Conservation (phyloP, 495 filamentous ascomycete species). For the Penicillium malachiteum region DNA sequence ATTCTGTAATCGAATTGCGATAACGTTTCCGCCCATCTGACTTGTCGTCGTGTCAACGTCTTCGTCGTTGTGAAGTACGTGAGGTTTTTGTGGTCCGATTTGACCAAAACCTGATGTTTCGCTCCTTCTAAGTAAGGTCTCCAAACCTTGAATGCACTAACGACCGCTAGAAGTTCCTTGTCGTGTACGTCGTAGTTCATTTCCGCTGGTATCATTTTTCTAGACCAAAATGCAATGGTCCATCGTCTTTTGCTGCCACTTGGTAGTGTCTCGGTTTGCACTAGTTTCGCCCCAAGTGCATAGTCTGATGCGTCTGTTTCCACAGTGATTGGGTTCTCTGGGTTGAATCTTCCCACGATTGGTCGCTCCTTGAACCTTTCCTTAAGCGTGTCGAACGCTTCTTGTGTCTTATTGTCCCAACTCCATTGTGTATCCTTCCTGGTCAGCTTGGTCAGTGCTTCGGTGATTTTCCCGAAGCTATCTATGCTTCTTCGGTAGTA, state of each 20-base stretch:
- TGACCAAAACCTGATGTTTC: constrained; percentile 11
- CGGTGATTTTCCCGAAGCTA: constrained; percentile 3
- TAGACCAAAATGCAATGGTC: constrained; percentile 24
- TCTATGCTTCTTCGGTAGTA: constrained; percentile 17
- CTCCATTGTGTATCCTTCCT: constrained; percentile 10
- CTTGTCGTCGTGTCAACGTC: constrained; percentile 14
- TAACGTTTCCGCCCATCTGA: constrained; percentile 10
- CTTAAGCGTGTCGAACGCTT: constrained; percentile 14
- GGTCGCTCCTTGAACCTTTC: not conserved
- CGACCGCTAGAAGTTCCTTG: constrained; percentile 28
- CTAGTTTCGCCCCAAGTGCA: not conserved
- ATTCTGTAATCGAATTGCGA: constrained; percentile 15
- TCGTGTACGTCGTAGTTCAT: constrained; percentile 34
- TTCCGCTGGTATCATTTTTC: constrained; percentile 25
- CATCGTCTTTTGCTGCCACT: too few species aligned
- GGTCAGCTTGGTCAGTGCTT: constrained; percentile 2
- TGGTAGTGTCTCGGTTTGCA: too few species aligned
- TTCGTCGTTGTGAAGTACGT: constrained; percentile 19
- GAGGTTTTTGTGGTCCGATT: constrained; percentile 23
- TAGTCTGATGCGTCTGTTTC: constrained; percentile 18
- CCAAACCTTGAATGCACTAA: constrained; percentile 27
- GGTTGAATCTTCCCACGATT: constrained; percentile 9
- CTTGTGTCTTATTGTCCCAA: constrained; percentile 3
- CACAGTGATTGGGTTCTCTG: constrained; percentile 4
- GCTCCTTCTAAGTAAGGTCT: constrained; percentile 20